Base-by-base conservation (phyloP, 139 green algal genomes). In the Chlamydomonas applanata region DNA sequence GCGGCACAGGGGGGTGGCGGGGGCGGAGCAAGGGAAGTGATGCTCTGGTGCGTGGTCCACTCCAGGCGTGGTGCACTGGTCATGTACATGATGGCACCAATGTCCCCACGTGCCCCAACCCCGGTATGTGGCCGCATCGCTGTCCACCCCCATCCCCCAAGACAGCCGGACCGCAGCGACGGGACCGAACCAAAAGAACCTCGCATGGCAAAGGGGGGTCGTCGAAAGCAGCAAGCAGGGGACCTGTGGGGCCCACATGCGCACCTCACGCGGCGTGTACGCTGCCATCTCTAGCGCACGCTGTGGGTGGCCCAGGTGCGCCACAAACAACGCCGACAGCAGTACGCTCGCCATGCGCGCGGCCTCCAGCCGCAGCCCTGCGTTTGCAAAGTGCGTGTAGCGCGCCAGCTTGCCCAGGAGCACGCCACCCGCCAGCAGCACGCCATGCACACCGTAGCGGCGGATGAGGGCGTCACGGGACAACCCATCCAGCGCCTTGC, bases 391-490 rank as follows among this genome's bases (percentile, higher is more conserved):
- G 52, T 62, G 68, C 0, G 30, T 59, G 81, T 83, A 88, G 65
- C 87, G 79, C 9, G 78, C 73, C 17, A 91, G 82, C 79, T 91
- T 91, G 45, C 87, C 87, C 13, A 83, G 59, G 69, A 91, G 70
- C 2, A 82, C 66, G 40, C 65, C 75, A 3, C 82, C 82, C 2
- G 75, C 79, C 69, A 92, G 57, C 71, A 92, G 79, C 52, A 90
- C 69, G 25, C 84, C 82, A 61, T 87, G 83, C 68, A 86, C 59
- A 3, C 86, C 84, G 36, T 88, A 89, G 4, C 17, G 25, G 64
- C 76, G 56, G 16, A 89, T 64, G 32, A 86, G 65, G 57, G 82
- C 40, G 22, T 65, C 59, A 49, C 71, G 60, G 34, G 11, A 60
- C 40, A 74, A 40, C 20, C 33, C 7, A 11, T 77, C 70, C 30